Evolutionary conservation across 208 protist species (phyloP).

Genomic region (Crithidia fasciculata): DNA sequence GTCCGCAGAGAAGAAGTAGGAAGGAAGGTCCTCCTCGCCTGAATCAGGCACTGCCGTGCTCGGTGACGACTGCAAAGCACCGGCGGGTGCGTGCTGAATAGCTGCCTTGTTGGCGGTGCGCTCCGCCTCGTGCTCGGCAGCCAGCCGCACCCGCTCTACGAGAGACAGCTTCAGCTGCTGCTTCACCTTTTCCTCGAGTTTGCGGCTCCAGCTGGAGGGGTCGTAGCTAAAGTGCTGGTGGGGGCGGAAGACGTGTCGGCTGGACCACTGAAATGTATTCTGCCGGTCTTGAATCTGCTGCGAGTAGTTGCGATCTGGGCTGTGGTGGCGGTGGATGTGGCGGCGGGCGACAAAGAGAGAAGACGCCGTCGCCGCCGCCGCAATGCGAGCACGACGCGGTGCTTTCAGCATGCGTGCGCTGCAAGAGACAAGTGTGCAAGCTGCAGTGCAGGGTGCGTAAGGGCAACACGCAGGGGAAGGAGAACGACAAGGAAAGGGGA

Average conservation of each 20-base stretch:
- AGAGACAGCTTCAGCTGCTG: constrained; percentile 37
- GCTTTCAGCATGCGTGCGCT: too few relatives aligned
- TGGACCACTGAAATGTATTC: constrained; percentile 71
- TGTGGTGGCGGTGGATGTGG: constrained; percentile 29
- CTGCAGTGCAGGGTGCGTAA: too few relatives aligned
- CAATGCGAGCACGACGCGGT: too few relatives aligned
- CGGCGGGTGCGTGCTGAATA: background rate
- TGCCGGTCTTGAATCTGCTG: constrained; percentile 79
- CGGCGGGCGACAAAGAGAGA: constrained; percentile 8
- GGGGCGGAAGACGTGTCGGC: constrained; percentile 67
- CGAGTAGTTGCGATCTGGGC: constrained; percentile 68
- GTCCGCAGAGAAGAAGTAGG: constrained; percentile 17
- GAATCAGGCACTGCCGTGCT: background rate
- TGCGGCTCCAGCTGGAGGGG: constrained; percentile 74
- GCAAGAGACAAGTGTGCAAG: too few relatives aligned
- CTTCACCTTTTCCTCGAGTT: constrained; percentile 57
- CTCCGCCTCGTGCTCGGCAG: constrained; percentile 49
- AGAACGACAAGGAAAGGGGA: too few relatives aligned
- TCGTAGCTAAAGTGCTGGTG: constrained; percentile 90
- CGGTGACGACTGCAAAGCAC: background rate
- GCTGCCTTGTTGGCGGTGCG: constrained; percentile 6
- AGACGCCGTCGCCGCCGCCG: background rate
- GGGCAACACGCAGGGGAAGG: too few relatives aligned
- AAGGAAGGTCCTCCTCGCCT: constrained; percentile 1
- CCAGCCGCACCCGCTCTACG: constrained; percentile 48